These are phyloP conservation scores for Dothistroma pini DNA, from an alignment of 2,329 filamentous ascomycete genomes.

Conservation along the genomic window DNA sequence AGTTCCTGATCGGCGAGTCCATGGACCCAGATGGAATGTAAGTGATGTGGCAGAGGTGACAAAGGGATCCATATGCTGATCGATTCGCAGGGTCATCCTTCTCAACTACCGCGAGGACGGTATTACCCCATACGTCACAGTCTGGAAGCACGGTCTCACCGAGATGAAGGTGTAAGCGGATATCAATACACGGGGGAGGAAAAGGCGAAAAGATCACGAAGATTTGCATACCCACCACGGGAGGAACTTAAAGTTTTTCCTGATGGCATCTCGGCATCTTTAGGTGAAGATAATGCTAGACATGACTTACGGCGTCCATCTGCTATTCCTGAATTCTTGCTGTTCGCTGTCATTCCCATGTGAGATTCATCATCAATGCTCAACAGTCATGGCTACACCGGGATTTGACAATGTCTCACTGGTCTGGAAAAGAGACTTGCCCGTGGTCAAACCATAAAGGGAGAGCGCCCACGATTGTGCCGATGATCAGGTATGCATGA, in stretches of 20 bases:
- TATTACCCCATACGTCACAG: constrained; percentile 77
- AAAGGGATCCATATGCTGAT: constrained; percentile 4
- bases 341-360: neutral
- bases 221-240: constrained; percentile 9
- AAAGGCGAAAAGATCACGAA: constrained; percentile 9
- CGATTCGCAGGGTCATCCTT: constrained; percentile 66
- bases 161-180: constrained; percentile 80
- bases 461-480: too few relatives aligned
- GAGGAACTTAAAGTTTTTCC: constrained; percentile 4
- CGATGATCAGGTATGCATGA: too few relatives aligned
- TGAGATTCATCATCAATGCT: neutral
- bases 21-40: constrained; percentile 95
- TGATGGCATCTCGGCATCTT: constrained; percentile 1
- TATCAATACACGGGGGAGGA: neutral
- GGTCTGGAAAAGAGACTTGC: too few relatives aligned
- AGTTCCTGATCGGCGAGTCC: constrained; percentile 87
- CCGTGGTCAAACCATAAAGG: too few relatives aligned
- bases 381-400: too few relatives aligned
- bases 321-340: neutral
- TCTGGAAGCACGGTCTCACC: constrained; percentile 93
- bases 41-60: constrained; percentile 38
- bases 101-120: constrained; percentile 99
- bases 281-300: constrained; percentile 16
- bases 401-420: too few relatives aligned
- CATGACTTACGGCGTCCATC: constrained; percentile 16